Percentiles rank a stretch among this genome's conserved stretches.
phyloP scores from a whole-genome alignment of 2,329 filamentous ascomycete species.

The Chaetoscypha palmicola region DNA sequence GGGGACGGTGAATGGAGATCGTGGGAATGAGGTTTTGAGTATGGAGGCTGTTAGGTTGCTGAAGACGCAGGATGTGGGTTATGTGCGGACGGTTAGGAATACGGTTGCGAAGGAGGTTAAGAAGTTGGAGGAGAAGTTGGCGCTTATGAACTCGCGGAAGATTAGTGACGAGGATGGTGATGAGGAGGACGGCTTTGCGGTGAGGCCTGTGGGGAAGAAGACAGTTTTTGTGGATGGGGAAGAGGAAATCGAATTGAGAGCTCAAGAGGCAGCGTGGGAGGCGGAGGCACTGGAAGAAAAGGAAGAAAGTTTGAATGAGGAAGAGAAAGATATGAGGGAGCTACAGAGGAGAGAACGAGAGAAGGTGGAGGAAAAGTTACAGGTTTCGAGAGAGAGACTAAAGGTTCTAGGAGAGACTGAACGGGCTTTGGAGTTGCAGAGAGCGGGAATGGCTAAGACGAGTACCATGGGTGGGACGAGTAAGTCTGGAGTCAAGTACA shows the following conservation, averaged over 20 bases:
- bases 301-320: slow-evolving; percentile 25
- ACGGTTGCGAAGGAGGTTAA: slow-evolving; percentile 51
- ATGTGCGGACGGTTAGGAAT: slow-evolving; percentile 56
- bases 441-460: slow-evolving; percentile 59
- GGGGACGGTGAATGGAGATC: slow-evolving; percentile 50
- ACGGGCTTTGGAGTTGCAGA: slow-evolving; percentile 49
- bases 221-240: slow-evolving; percentile 32
- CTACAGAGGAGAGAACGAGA: slow-evolving; percentile 39
- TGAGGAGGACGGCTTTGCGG: slow-evolving; percentile 37
- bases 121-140: slow-evolving; percentile 46
- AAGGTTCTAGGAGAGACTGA: slow-evolving; percentile 49
- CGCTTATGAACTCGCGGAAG: slow-evolving; percentile 21
- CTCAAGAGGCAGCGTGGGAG: slow-evolving; percentile 24
- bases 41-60: slow-evolving; percentile 53
- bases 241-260: slow-evolving; percentile 21
- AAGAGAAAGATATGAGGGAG: slow-evolving; percentile 34
- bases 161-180: slow-evolving; percentile 45
- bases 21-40: slow-evolving; percentile 49
- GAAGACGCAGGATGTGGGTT: slow-evolving; percentile 63
- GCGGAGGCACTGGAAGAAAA: slow-evolving; percentile 27
- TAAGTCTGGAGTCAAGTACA: slow-evolving; percentile 54
- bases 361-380: slow-evolving; percentile 44
- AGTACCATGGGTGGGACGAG: slow-evolving; percentile 52
- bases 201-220: slow-evolving; percentile 25
- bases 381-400: slow-evolving; percentile 46